These are phyloP conservation scores for Candida sanyaensis DNA, from an alignment of 1,139 yeast species.

Conservation along the genomic window DNA sequence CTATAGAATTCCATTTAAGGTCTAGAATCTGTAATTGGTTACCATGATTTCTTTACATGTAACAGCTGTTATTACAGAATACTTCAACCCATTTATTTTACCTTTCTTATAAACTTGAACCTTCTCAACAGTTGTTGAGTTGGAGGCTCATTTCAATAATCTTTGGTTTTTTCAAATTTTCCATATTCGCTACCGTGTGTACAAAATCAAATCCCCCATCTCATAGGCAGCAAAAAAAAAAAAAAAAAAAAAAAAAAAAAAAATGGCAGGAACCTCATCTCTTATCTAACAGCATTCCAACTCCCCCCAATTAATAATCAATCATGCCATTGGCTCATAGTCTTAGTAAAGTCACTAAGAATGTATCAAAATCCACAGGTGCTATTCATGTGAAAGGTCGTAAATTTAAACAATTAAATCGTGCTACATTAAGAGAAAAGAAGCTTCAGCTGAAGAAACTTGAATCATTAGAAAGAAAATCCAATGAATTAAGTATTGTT, in stretches of 20 bases:
- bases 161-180: no score
- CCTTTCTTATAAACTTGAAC: no score
- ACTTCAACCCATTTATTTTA: no score
- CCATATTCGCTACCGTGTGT: no score
- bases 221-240: no score
- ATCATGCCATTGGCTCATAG: conserved; percentile 80
- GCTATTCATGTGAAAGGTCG: conserved; percentile 86
- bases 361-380: conserved; percentile 57
- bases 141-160: no score
- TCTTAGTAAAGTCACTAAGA: conserved; percentile 69
- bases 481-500: conserved; percentile 57
- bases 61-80: no score
- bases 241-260: background rate
- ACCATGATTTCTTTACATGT: no score
- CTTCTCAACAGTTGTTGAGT: no score
- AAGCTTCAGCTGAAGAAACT: conserved; percentile 63
- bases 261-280: background rate
- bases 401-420: conserved; percentile 76
- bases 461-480: conserved; percentile 58
- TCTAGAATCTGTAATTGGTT: no score
- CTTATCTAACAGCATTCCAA: background rate
- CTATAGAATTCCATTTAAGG: no score
- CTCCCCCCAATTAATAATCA: background rate
- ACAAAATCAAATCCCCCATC: no score
- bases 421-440: conserved; percentile 83